A percentile compares a stretch with the other conserved stretches of the same genome.
phyloP scores from a whole-genome alignment of 768 basidiomycete genomes.

The Tulasnella sp. region DNA sequence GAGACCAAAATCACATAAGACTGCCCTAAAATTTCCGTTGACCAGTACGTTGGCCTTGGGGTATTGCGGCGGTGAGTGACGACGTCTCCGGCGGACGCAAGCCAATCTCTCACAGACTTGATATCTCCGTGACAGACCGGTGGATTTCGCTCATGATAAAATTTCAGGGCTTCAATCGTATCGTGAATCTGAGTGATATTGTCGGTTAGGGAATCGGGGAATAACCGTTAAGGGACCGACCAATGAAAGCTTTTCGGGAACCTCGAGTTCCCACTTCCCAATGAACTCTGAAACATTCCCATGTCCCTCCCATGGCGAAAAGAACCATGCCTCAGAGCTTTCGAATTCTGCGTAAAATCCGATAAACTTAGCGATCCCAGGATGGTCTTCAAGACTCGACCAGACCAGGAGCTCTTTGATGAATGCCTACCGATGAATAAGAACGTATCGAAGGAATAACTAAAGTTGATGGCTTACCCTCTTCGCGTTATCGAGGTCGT shows the following conservation, averaged over 20 bases:
- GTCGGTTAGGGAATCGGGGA: background rate
- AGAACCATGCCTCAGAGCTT: background rate
- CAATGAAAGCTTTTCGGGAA: background rate
- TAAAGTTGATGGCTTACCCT: too few species aligned
- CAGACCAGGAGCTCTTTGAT: background rate
- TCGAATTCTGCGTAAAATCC: background rate
- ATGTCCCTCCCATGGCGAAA: background rate
- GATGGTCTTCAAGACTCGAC: background rate
- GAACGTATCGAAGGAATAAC: background rate
- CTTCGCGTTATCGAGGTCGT: too few species aligned
- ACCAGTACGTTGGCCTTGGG: background rate
- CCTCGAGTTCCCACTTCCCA: background rate
- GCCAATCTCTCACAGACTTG: background rate
- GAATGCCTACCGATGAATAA: background rate
- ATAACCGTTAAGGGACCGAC: background rate
- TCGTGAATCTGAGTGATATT: background rate
- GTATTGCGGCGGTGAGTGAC: background rate
- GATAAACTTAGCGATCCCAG: background rate
- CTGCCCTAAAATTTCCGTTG: background rate
- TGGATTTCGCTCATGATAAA: background rate
- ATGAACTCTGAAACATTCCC: background rate
- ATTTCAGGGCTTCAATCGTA: background rate
- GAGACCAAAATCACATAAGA: slow-evolving; percentile 5
- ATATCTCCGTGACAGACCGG: slow-evolving; percentile 2
- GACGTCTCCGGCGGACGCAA: background rate